Percentiles rank a stretch among this genome's conserved stretches.
phyloP scores from a whole-genome alignment of 768 basidiomycete genomes.

The Trametes cinnabarina region DNA sequence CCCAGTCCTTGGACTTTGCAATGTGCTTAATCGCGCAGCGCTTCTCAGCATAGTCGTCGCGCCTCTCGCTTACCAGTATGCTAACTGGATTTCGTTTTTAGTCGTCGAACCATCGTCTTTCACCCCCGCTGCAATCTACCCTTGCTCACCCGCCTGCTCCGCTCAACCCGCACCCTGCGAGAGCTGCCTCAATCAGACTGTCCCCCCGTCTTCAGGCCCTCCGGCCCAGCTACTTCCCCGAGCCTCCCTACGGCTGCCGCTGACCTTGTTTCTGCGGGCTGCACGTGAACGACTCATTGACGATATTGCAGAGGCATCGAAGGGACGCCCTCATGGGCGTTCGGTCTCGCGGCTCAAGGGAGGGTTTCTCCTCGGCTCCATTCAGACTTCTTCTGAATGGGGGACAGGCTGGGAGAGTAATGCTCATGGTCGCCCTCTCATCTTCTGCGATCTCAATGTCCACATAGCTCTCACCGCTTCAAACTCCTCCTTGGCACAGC shows the following conservation, averaged over 20 bases:
- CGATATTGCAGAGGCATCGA: constrained; percentile 49
- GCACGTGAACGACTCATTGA: constrained; percentile 54
- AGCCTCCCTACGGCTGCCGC: constrained; percentile 40
- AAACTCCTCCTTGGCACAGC: constrained; percentile 30
- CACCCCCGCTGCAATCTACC: constrained; percentile 48
- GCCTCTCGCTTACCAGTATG: not conserved
- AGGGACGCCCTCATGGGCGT: constrained; percentile 26
- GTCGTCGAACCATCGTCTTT: constrained; percentile 46
- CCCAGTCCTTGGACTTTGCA: no score
- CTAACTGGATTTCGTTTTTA: constrained; percentile 25
- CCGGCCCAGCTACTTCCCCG: constrained; percentile 40
- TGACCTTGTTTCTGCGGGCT: constrained; percentile 57
- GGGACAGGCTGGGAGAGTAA: constrained; percentile 61
- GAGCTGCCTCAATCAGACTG: constrained; percentile 31
- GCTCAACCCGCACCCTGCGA: constrained; percentile 38
- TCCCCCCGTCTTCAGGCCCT: constrained; percentile 6
- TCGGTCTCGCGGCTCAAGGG: constrained; percentile 51
- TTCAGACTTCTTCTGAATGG: constrained; percentile 53
- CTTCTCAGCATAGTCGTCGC: not conserved
- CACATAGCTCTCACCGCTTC: constrained; percentile 36
- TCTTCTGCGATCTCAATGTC: constrained; percentile 60
- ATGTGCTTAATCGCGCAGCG: no score
- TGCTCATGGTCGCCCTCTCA: constrained; percentile 49
- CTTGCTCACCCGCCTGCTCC: constrained; percentile 51
- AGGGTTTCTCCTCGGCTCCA: constrained; percentile 60